phyloP scores from a whole-genome alignment of 129 eudicot species.

The Centella asiatica region DNA sequence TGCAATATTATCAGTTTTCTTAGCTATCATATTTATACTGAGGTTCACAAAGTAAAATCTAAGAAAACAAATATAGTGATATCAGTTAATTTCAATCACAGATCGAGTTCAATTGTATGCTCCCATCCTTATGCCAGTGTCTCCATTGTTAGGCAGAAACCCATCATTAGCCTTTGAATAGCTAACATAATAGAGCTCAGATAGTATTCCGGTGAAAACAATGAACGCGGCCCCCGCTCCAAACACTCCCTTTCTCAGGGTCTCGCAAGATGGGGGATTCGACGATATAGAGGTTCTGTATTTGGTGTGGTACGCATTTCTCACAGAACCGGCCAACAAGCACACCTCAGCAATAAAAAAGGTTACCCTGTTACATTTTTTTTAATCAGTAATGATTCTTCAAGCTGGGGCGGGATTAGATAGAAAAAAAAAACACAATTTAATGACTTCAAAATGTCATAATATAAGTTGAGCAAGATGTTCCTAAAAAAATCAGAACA shows the following conservation, averaged over 20 bases:
- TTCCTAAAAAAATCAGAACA: background rate
- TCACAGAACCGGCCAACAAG: slow-evolving; percentile 74
- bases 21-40: background rate
- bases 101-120: slow-evolving; percentile 26
- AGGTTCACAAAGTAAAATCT: background rate
- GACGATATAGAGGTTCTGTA: slow-evolving; percentile 35
- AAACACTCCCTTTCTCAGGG: slow-evolving; percentile 81
- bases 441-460: too few relatives aligned
- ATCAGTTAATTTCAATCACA: background rate
- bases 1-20: background rate
- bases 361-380: slow-evolving; percentile 49
- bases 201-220: slow-evolving; percentile 68
- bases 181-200: slow-evolving; percentile 74
- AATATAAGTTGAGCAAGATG: background rate
- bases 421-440: too few relatives aligned
- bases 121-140: slow-evolving; percentile 68
- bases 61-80: background rate
- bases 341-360: slow-evolving; percentile 68
- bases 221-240: slow-evolving; percentile 89
- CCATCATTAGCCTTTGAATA: slow-evolving; percentile 57
- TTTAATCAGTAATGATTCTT: background rate
- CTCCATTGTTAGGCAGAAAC: slow-evolving; percentile 33
- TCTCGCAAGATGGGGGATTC: slow-evolving; percentile 71
- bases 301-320: slow-evolving; percentile 74
- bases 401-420: background rate